These are phyloP conservation scores for Simplicillium aogashimaense DNA, from an alignment of 2,329 filamentous ascomycete genomes.

Conservation along the genomic window DNA sequence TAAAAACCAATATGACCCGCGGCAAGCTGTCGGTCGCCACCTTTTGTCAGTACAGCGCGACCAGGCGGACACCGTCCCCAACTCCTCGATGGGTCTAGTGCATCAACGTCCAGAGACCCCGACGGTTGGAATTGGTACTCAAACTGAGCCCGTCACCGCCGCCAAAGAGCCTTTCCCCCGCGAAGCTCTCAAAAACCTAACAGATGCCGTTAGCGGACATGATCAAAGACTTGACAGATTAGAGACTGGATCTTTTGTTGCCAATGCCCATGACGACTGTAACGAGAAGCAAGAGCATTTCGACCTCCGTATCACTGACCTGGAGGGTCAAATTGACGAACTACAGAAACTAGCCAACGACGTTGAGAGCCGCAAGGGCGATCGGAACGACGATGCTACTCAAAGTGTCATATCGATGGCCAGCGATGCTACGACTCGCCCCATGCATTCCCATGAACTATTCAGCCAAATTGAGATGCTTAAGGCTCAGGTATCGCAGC, in stretches of 20 bases:
- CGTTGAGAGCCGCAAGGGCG: constrained; percentile 23
- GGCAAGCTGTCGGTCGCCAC: constrained; percentile 1
- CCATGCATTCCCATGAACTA: constrained; percentile 34
- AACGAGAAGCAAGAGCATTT: constrained; percentile 56
- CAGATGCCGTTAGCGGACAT: constrained; percentile 47
- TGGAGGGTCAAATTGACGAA: constrained; percentile 55
- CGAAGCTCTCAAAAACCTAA: constrained; percentile 33
- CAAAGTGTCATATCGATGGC: constrained; percentile 36
- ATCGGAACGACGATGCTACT: constrained; percentile 25
- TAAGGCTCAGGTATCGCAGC: constrained; percentile 38
- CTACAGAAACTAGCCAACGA: constrained; percentile 44
- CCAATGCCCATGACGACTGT: constrained; percentile 57
- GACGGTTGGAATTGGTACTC: constrained; percentile 14
- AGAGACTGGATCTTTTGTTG: constrained; percentile 61
- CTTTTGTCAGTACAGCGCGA: constrained; percentile 5
- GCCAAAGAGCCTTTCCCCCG: constrained; percentile 15
- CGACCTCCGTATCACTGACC: constrained; percentile 58
- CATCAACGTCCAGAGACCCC: constrained; percentile 8
- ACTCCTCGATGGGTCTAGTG: no score
- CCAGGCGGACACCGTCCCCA: neutral
- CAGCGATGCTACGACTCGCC: constrained; percentile 28
- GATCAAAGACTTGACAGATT: constrained; percentile 57
- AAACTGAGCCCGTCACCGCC: constrained; percentile 15
- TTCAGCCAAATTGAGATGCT: constrained; percentile 39
- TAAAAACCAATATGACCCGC: constrained; percentile 6